These are phyloP conservation scores for Pelargonium australe DNA, from an alignment of 441 rosid genomes.

Conservation along the genomic window DNA sequence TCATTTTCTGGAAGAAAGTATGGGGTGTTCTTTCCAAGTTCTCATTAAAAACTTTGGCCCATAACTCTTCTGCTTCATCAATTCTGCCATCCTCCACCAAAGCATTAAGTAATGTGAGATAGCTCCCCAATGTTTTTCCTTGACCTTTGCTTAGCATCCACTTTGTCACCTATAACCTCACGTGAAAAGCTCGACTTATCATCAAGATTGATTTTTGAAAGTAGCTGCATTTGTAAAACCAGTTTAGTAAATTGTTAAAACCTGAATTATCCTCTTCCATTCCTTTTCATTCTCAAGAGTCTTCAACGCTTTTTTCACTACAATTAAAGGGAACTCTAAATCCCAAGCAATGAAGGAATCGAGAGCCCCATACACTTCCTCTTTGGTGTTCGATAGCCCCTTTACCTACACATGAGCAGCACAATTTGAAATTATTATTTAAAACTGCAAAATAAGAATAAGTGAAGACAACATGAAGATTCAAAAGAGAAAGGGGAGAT, in stretches of 20 bases:
- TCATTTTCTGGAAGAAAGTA: conserved; percentile 67
- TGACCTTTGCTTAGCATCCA: conserved; percentile 99
- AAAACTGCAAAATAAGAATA: not conserved
- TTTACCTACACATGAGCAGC: conserved; percentile 43
- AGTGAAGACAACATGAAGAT: not conserved
- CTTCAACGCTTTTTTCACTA: conserved; percentile 85
- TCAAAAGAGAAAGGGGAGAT: not conserved
- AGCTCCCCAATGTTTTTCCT: conserved; percentile 88
- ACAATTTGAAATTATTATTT: conserved; percentile 3
- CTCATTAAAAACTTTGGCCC: conserved; percentile 61
- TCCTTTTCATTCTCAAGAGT: conserved; percentile 64
- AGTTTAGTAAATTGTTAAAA: conserved; percentile 8
- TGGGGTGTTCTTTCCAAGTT: conserved; percentile 71
- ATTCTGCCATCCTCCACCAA: conserved; percentile 80
- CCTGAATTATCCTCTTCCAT: conserved; percentile 97
- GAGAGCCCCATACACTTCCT: conserved; percentile 90
- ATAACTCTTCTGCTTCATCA: conserved; percentile 86
- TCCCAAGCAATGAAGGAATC: conserved; percentile 97
- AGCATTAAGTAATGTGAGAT: conserved; percentile 70
- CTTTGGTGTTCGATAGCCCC: conserved; percentile 71
- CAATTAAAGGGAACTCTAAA: conserved; percentile 80
- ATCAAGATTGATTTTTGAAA: not conserved
- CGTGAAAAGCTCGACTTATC: not conserved
- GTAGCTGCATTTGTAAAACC: not conserved
- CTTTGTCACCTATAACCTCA: conserved; percentile 54